These are phyloP conservation scores for Leccinum subrobustum DNA, from an alignment of 1,284 basidiomycete genomes.

Conservation along the genomic window DNA sequence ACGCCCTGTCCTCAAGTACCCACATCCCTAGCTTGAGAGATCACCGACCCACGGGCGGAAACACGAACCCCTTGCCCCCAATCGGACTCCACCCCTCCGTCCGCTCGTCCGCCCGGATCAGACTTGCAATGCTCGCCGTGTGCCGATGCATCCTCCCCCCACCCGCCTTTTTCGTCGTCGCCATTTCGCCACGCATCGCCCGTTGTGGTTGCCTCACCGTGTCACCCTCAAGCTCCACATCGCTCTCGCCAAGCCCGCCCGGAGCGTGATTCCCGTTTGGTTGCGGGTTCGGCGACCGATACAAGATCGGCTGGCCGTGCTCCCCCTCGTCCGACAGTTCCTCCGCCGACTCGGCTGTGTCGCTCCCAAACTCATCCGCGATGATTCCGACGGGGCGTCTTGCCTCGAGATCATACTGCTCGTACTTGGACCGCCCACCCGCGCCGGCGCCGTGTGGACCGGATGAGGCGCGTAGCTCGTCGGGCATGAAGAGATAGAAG, in stretches of 20 bases:
- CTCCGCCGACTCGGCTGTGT: slow-evolving; percentile 43
- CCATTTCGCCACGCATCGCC: slow-evolving; percentile 22
- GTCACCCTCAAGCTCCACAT: neutral
- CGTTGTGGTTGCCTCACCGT: slow-evolving; percentile 30
- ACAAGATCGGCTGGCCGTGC: slow-evolving; percentile 60
- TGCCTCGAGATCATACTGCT: slow-evolving; percentile 64
- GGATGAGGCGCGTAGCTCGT: slow-evolving; percentile 64
- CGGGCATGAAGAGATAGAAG: slow-evolving; percentile 89
- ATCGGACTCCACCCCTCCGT: slow-evolving; percentile 80
- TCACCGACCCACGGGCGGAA: slow-evolving; percentile 37
- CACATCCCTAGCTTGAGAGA: neutral
- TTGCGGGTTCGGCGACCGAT: slow-evolving; percentile 55
- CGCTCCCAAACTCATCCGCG: slow-evolving; percentile 52
- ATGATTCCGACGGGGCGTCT: slow-evolving; percentile 28
- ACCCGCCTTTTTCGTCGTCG: slow-evolving; percentile 12
- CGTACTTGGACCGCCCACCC: slow-evolving; percentile 60
- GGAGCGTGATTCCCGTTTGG: slow-evolving; percentile 24
- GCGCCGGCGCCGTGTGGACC: slow-evolving; percentile 37
- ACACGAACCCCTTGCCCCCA: slow-evolving; percentile 40
- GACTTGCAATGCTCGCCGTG: slow-evolving; percentile 78
- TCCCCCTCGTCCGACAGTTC: slow-evolving; percentile 54
- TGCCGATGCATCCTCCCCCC: slow-evolving; percentile 55
- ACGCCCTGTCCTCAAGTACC: too few species aligned
- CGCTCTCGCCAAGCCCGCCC: slow-evolving; percentile 1
- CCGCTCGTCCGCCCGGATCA: slow-evolving; percentile 72